Conservation (phyloP, 2,329 filamentous ascomycete genomes). For the Fusarium sp. region DNA sequence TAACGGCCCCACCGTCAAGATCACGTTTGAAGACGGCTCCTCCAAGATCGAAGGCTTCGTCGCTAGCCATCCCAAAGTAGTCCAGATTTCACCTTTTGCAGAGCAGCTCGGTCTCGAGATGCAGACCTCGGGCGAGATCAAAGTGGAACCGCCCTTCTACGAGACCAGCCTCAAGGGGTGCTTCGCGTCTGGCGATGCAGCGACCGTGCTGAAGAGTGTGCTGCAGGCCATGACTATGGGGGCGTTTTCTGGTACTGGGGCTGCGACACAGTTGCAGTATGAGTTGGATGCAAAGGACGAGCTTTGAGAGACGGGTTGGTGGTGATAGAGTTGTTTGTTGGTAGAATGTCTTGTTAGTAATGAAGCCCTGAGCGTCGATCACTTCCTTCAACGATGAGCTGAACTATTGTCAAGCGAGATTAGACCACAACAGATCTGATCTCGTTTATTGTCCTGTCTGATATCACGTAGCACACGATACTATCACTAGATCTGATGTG, state of each 20-base stretch:
- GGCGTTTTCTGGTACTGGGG: conserved; percentile 42
- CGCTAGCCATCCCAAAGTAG: conserved; percentile 51
- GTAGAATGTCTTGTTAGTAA: not conserved
- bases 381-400: not conserved
- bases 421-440: not conserved
- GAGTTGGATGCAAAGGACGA: conserved; percentile 46
- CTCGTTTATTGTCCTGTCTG: not conserved
- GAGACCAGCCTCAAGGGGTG: conserved; percentile 63
- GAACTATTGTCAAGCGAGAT: not conserved
- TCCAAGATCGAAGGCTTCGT: conserved; percentile 55
- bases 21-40: conserved; percentile 56
- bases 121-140: conserved; percentile 57
- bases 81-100: conserved; percentile 56
- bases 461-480: not conserved
- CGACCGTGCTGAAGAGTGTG: conserved; percentile 46
- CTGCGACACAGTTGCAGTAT: conserved; percentile 42
- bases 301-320: conserved; percentile 21
- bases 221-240: conserved; percentile 47
- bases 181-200: conserved; percentile 66
- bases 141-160: conserved; percentile 57
- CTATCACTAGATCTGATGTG: not conserved
- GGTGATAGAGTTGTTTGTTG: not conserved
- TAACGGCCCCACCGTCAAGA: conserved; percentile 44
- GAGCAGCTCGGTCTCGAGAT: conserved; percentile 58
- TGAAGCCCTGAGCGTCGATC: not conserved